A percentile compares a stretch with the other conserved stretches of the same genome.
phyloP scores from a whole-genome alignment of 2,329 filamentous ascomycete species.

The Arthrobotrys sphaeroides region DNA sequence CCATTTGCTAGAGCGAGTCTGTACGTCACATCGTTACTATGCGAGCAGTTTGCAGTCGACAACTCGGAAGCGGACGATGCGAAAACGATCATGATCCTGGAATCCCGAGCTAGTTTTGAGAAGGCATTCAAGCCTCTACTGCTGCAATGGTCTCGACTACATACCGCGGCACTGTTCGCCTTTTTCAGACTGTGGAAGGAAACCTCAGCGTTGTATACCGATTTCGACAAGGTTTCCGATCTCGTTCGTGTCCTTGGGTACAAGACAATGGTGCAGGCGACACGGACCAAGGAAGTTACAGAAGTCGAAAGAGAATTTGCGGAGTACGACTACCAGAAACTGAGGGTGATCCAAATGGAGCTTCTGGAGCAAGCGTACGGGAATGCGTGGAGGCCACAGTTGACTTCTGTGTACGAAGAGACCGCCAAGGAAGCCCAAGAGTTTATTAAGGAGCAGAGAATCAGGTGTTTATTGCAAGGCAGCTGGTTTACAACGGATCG shows the following conservation, averaged over 20 bases:
- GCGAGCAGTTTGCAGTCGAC: constrained; percentile 95
- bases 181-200: constrained; percentile 94
- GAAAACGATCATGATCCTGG: constrained; percentile 77
- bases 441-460: constrained; percentile 96
- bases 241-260: constrained; percentile 89
- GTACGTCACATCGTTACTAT: constrained; percentile 85
- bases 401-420: constrained; percentile 73
- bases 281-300: constrained; percentile 81
- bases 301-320: constrained; percentile 89
- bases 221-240: constrained; percentile 93
- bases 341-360: constrained; percentile 92
- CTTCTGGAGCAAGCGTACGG: constrained; percentile 90
- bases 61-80: constrained; percentile 81
- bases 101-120: constrained; percentile 81
- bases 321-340: constrained; percentile 79
- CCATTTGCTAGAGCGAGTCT: constrained; percentile 87
- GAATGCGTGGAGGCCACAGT: constrained; percentile 89
- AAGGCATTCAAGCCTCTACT: constrained; percentile 85
- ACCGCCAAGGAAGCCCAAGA: constrained; percentile 89
- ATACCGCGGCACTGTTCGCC: constrained; percentile 82
- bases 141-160: constrained; percentile 90
- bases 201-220: constrained; percentile 81
- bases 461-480: constrained; percentile 86
- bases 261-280: constrained; percentile 83
- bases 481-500: constrained; percentile 76